These are phyloP conservation scores for Cercospora citrullina DNA, from an alignment of 2,329 filamentous ascomycete genomes.

Conservation along the genomic window DNA sequence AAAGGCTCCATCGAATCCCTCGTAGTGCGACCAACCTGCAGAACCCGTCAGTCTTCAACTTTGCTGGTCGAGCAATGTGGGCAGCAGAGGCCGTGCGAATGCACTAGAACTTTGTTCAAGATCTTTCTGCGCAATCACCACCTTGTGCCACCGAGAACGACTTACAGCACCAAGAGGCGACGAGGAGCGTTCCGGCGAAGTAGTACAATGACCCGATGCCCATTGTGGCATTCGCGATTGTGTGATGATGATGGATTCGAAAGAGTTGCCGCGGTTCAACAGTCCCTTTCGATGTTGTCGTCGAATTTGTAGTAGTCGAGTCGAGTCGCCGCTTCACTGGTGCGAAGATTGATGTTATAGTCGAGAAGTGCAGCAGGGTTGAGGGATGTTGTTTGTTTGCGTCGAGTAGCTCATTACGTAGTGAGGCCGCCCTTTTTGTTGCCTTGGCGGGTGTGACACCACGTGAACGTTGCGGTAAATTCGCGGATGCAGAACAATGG, in stretches of 20 bases:
- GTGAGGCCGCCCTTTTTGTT: constrained; percentile 4
- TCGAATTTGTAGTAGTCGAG: not conserved
- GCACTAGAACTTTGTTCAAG: not conserved
- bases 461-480: constrained; percentile 2
- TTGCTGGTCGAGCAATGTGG: not conserved
- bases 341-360: not conserved
- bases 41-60: not conserved
- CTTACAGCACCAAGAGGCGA: constrained; percentile 17
- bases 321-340: not conserved
- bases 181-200: constrained; percentile 25
- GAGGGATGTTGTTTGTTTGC: constrained; percentile 2
- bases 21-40: constrained; percentile 29
- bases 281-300: not conserved
- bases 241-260: not conserved
- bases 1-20: constrained; percentile 27
- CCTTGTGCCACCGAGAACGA: not conserved
- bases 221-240: constrained; percentile 26
- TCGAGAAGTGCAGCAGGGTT: not conserved
- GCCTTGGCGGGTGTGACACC: constrained; percentile 1
- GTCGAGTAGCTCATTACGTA: not conserved
- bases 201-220: constrained; percentile 36
- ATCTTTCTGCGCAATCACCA: not conserved
- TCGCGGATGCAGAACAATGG: not conserved
- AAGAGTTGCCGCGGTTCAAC: not conserved
- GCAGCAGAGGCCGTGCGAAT: constrained; percentile 18